Percentiles rank a stretch among this genome's conserved stretches.
These are phyloP conservation scores for Metschnikowia arizonensis DNA, from an alignment of 805 yeast species.

Conservation along the genomic window DNA sequence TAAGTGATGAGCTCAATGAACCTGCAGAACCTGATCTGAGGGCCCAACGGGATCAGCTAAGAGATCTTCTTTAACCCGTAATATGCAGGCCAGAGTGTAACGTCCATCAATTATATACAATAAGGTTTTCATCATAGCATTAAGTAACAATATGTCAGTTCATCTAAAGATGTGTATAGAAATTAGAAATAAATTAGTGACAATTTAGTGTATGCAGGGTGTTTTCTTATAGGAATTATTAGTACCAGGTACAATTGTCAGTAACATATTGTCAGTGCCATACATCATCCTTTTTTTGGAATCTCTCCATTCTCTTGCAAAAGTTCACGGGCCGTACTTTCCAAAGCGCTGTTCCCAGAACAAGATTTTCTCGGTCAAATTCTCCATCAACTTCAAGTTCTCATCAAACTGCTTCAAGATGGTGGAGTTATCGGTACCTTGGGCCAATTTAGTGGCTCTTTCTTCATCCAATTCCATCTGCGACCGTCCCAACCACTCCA, in stretches of 20 bases:
- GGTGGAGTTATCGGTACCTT: constrained; percentile 6
- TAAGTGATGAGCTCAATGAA: constrained; percentile 30
- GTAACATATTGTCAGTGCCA: no score
- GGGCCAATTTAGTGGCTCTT: constrained; percentile 13
- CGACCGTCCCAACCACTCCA: constrained; percentile 86
- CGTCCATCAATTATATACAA: neutral
- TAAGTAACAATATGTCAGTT: no score
- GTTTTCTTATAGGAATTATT: no score
- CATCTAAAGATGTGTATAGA: no score
- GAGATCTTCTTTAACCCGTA: constrained; percentile 23
- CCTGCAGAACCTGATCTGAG: constrained; percentile 25
- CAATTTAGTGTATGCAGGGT: no score
- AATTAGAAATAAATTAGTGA: no score
- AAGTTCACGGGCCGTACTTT: constrained; percentile 37
- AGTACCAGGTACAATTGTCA: no score
- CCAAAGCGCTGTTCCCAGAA: constrained; percentile 78
- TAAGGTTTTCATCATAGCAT: no score
- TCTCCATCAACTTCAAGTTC: constrained; percentile 65
- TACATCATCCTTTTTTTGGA: no score
- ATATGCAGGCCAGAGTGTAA: neutral
- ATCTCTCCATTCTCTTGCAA: neutral
- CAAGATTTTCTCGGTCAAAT: constrained; percentile 63
- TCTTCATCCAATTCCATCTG: constrained; percentile 80
- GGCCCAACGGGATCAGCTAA: constrained; percentile 38
- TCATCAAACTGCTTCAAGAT: constrained; percentile 41